These are phyloP conservation scores for Plantago elongata DNA, from an alignment of 257 asterid genomes.

Conservation along the genomic window DNA sequence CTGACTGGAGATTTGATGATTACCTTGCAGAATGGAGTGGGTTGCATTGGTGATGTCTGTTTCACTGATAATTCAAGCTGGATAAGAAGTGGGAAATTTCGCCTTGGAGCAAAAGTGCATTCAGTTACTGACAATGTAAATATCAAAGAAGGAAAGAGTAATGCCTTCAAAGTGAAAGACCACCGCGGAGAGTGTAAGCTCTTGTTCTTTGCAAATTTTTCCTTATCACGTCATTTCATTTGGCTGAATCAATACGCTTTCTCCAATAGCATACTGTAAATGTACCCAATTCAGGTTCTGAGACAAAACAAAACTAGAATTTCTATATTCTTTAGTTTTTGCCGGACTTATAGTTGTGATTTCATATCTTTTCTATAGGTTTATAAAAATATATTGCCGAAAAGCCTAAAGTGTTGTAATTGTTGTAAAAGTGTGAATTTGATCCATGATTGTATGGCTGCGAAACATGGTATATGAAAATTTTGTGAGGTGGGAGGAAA, in stretches of 20 bases:
- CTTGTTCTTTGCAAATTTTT: neutral
- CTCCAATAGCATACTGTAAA: no score
- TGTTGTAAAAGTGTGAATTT: no score
- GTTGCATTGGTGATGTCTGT: conserved; percentile 33
- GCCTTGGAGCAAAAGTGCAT: conserved; percentile 37
- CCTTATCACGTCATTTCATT: neutral
- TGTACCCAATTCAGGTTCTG: no score
- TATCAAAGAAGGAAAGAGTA: conserved; percentile 47
- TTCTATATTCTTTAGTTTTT: no score
- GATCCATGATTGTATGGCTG: no score
- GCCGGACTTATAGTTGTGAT: no score
- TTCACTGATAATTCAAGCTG: conserved; percentile 60
- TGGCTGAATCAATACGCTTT: neutral
- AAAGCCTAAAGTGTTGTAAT: no score
- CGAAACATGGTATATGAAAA: no score
- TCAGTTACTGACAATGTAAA: conserved; percentile 9
- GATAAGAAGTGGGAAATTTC: conserved; percentile 50
- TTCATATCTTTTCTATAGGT: no score
- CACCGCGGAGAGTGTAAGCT: conserved; percentile 60
- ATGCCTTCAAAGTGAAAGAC: conserved; percentile 46
- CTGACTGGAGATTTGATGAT: conserved; percentile 35
- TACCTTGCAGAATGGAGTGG: conserved; percentile 32
- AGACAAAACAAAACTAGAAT: no score
- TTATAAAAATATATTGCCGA: no score
- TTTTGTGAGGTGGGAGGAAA: no score